Evolutionary conservation across 139 green algal genomes (phyloP).

Genomic region (Coccomyxa sp.): DNA sequence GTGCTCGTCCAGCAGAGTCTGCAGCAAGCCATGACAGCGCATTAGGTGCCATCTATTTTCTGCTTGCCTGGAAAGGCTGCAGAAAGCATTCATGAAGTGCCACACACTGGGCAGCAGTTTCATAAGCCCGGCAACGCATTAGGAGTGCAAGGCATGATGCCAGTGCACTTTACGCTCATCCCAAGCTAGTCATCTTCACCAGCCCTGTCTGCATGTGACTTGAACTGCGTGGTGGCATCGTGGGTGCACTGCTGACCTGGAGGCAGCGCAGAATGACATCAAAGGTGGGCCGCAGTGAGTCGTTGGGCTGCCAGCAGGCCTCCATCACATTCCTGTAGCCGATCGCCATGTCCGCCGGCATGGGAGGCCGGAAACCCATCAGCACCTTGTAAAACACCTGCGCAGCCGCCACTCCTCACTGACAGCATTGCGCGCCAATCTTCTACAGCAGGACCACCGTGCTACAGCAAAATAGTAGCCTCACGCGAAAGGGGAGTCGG

Average conservation of each 20-base stretch:
- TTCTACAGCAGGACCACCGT: slow-evolving; percentile 3
- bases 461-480: neutral
- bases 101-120: neutral
- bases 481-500: neutral
- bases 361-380: slow-evolving; percentile 5
- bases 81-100: too few species aligned
- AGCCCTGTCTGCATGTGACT: neutral
- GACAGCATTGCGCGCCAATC: slow-evolving; percentile 11
- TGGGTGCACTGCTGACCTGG: neutral
- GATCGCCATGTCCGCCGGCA: slow-evolving; percentile 13
- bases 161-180: neutral
- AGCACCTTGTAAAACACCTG: slow-evolving; percentile 30
- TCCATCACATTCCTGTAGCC: slow-evolving; percentile 24
- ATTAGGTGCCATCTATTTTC: neutral
- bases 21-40: neutral
- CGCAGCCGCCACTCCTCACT: slow-evolving; percentile 11
- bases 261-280: neutral
- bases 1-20: neutral
- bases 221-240: neutral
- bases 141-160: neutral
- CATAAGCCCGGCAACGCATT: neutral
- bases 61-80: too few species aligned
- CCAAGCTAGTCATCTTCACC: neutral
- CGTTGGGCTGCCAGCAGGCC: slow-evolving; percentile 20
- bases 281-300: slow-evolving; percentile 5